Base-by-base conservation (phyloP, 2,329 filamentous ascomycete species). In the Phaeosphaeriaceae sp. region DNA sequence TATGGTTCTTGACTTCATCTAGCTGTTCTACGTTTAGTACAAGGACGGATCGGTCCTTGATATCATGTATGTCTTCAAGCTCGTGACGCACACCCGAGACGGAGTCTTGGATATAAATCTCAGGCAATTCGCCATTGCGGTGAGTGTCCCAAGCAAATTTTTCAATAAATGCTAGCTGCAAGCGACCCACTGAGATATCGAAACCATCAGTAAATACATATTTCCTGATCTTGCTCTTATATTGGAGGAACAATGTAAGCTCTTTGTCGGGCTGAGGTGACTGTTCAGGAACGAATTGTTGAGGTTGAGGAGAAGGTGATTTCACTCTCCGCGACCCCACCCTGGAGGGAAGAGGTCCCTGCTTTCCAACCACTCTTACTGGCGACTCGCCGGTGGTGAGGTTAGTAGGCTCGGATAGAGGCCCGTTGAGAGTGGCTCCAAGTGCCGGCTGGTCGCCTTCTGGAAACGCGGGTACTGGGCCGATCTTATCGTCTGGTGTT, bases 91-190 rank as follows among this genome's bases (percentile, higher is more conserved):
- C 89, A 0, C 94, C 94, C 7, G 94, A 97, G 2, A 97, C 83
- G 0, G 92, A 88, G 70, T 99, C 94, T 72, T 99, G 94, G 13
- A 99, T 94, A 71, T 99, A 97, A 13, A 99, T 97, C 64, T 99
- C 94, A 0, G 94, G 94, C 37, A 99, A 77, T 69, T 99, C 94
- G 6, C 94, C 94, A 64, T 97, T 95, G 52, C 91, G 88, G 63
- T 97, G 92, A 1, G 93, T 97, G 64, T 96, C 97, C 92, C 95
- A 99, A 0, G 93, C 94, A 69, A 99, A 99, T 71, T 97, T 99
- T 62, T 99, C 94, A 62, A 99, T 99, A 64, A 99, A 99, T 1
- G 94, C 93, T 21, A 99, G 82, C 72, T 99, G 93, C 49, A 99
- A 75, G 18, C 92, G 85, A 1, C 92, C 92, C 50, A 97, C 87